Conservation (phyloP, 2,329 filamentous ascomycete species). For the Ceratocystis destructans region DNA sequence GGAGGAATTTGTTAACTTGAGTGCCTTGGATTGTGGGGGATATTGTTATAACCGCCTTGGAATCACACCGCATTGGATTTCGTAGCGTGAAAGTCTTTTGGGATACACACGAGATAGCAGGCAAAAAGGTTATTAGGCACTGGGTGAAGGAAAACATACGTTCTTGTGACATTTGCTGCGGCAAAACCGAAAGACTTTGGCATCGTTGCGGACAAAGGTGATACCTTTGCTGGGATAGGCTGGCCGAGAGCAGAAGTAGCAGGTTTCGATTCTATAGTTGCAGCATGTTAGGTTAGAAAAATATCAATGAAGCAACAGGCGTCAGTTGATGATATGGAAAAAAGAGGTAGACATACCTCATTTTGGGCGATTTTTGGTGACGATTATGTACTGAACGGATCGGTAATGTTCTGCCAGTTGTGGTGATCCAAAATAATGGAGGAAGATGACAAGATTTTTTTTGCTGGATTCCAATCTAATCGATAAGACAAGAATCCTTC, state of each 20-base stretch:
- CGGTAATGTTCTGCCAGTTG: constrained; percentile 2
- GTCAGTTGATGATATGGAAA: not conserved
- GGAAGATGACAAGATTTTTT: constrained; percentile 19
- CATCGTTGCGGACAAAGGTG: constrained; percentile 38
- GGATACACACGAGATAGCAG: not conserved
- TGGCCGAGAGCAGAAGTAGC: constrained; percentile 36
- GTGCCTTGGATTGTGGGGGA: not conserved
- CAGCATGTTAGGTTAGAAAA: constrained; percentile 1
- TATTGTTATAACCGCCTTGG: not conserved
- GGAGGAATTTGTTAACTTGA: not conserved
- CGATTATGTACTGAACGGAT: constrained; percentile 6
- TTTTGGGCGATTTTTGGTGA: constrained; percentile 15
- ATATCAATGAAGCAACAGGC: not conserved
- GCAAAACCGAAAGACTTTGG: constrained; percentile 42
- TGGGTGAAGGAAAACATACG: constrained; percentile 26
- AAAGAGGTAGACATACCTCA: constrained; percentile 19
- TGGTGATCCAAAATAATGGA: constrained; percentile 7
- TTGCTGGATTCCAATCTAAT: constrained; percentile 13
- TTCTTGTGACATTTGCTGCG: constrained; percentile 48
- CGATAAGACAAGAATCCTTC: constrained; percentile 15
- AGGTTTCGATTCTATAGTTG: constrained; percentile 31
- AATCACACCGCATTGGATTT: not conserved
- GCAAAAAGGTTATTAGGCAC: not conserved
- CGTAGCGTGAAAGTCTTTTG: not conserved
- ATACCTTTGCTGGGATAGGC: constrained; percentile 45